Base-by-base conservation (phyloP, 2,329 filamentous ascomycete species). In the Scortechinia acanthostroma region DNA sequence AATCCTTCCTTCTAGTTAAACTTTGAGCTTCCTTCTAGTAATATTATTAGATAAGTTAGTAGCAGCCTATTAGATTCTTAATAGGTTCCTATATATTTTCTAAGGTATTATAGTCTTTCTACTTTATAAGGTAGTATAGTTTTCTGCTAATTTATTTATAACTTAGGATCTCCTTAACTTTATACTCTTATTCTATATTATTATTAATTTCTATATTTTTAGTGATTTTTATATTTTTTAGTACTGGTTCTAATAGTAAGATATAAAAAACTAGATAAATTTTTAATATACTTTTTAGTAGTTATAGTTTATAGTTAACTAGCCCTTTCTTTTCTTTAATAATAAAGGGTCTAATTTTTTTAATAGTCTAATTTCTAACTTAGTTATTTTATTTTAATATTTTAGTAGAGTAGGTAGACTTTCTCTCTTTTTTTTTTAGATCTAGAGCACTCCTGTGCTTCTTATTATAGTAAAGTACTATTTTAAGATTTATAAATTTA, bases 201-300 rank as follows among this genome's bases (percentile, higher is more conserved):
- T 17, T 40, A 6, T 10, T 17, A 19, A 40, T 40, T 10, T 10
- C 35, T 10, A 10, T 10, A 6, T 40, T 40, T 30, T 30, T n/a
- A 19, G 17, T 17, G 35, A 10, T 13, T 19, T 13, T 19, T 6
- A 17, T 17, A 19, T 10, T 40, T 17, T 42, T 44, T 44, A 19
- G 43, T 43, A n/a, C 22, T 25, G 33, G 45, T 46, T 46, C 45
- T 30, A 46, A 46, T 43, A 46, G 30, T 15, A 25, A 46, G 21
- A 46, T 46, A 20, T 46, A 22, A 42, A 46, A 46, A 10, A 45
- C 43, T 28, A 30, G 21, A 21, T 46, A 28, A 28, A 46, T 45
- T 4, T 30, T 45, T 45, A 10, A 10, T n/a, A 42, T 46, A 19
- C n/a, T 28, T 33, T 45, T 45, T 13, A 21, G 23, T 46, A 46